Base-by-base conservation (phyloP, 768 basidiomycete species). In the Rhodotorula graminis region DNA sequence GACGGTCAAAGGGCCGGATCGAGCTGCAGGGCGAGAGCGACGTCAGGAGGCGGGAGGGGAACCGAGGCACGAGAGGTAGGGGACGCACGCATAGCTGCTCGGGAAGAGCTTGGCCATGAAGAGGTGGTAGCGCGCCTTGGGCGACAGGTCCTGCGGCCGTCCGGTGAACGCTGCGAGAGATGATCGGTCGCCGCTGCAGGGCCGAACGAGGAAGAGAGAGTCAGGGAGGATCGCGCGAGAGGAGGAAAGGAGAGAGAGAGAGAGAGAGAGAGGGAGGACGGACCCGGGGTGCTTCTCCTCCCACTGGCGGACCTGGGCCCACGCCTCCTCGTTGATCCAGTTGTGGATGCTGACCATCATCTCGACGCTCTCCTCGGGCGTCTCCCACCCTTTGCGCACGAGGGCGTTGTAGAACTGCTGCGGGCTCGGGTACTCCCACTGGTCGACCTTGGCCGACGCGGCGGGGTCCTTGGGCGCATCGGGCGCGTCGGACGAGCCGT, bases 311-410 rank as follows among this genome's bases (percentile, higher is more conserved):
- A 99, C 95, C 81, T 98, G 93, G 64, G 87, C 83, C 96, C 96
- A 99, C 27, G 96, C 96, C 80, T 88, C 85, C 82, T 99, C 96
- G 78, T 99, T 98, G 81, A 99, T 81, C 77, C 94, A 97, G 81
- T 99, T 99, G 80, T 99, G 96, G 49, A 98, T 97, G 72, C 93
- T 88, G 57, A 99, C 96, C 91, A 99, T 96, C 37, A 88, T 92
- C 80, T 93, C 94, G 58, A 97, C 86, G 81, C 93, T 90, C 77
- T 97, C 92, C 81, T 94, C 93, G 0, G 93, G 93, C 4, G 96
- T 95, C 81, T 95, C 93, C 90, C 91, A 93, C 5, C 96, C 96
- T 80, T 99, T 99, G 73, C 93, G 84, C 18, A 92, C 92, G 23
- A 99, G 85, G 0, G 95, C 95, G 81, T 98, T 98, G 81, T 97